phyloP scores from a whole-genome alignment of 179 eudicot species.

The Spinacia oleracea region DNA sequence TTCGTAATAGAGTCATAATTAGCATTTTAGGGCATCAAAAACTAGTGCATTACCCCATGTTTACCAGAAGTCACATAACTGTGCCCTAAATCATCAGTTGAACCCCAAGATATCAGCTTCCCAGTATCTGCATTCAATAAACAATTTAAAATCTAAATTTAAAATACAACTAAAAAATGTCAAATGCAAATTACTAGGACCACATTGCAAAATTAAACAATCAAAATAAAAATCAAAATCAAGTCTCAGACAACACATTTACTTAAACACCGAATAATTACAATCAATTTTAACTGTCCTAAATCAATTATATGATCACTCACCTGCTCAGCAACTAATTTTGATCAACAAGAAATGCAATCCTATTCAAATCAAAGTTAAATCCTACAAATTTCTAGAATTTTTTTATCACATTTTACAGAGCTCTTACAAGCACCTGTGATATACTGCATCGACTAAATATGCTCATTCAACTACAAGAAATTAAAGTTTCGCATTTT shows the following conservation, averaged over 20 bases:
- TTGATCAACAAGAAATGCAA: background rate
- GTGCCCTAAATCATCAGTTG: constrained; percentile 96
- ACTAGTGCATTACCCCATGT: constrained; percentile 72
- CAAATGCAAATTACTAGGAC: constrained; percentile 2
- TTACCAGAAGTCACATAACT: constrained; percentile 94
- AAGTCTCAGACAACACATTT: background rate
- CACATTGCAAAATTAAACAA: constrained; percentile 14
- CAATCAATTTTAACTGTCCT: background rate
- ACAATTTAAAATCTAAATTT: background rate
- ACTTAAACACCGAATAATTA: background rate
- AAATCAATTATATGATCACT: background rate
- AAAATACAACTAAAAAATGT: constrained; percentile 4
- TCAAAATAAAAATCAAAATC: background rate
- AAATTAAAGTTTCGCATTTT: too few species aligned
- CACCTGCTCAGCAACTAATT: background rate
- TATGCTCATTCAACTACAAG: too few species aligned
- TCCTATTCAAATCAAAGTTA: background rate
- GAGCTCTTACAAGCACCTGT: too few species aligned
- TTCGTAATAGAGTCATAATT: background rate
- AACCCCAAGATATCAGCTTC: constrained; percentile 96
- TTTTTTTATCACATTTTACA: background rate
- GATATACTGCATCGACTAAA: too few species aligned
- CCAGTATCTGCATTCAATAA: constrained; percentile 53
- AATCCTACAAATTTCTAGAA: background rate
- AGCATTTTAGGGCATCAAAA: constrained; percentile 10